Evolutionary conservation across 2,329 filamentous ascomycete species (phyloP).

Genomic region (Stagonosporopsis tanaceti): DNA sequence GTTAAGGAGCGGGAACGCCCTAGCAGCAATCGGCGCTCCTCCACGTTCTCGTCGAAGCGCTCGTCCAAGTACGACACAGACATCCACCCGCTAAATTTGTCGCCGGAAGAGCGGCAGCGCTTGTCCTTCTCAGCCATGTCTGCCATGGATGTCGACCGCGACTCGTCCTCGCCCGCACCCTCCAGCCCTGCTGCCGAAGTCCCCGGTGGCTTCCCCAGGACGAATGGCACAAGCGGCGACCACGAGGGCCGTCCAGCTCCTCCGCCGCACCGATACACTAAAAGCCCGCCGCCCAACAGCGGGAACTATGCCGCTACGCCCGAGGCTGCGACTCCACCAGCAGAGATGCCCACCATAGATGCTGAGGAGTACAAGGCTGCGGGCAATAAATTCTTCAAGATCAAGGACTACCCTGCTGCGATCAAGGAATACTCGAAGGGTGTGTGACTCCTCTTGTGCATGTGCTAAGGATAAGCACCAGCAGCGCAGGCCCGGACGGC

Average conservation of each 20-base stretch:
- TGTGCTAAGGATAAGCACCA: not conserved
- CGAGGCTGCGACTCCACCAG: conserved; percentile 49
- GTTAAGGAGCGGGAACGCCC: conserved; percentile 44
- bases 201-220: conserved; percentile 51
- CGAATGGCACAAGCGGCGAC: conserved; percentile 58
- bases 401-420: conserved; percentile 85
- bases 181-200: conserved; percentile 56
- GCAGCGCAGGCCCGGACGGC: not conserved
- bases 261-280: conserved; percentile 71
- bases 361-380: conserved; percentile 91
- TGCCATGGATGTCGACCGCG: conserved; percentile 52
- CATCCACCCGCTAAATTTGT: conserved; percentile 88
- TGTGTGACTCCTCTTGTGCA: conserved; percentile 54
- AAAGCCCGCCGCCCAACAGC: conserved; percentile 57
- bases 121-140: conserved; percentile 74
- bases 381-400: conserved; percentile 97
- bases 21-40: conserved; percentile 37
- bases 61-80: conserved; percentile 67
- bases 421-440: conserved; percentile 96
- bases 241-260: conserved; percentile 67
- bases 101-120: conserved; percentile 85
- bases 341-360: conserved; percentile 67
- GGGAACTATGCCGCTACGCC: conserved; percentile 49
- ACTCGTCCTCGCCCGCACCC: conserved; percentile 43
- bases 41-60: conserved; percentile 46